phyloP scores from a whole-genome alignment of 441 rosid species.

The Gossypium schwendimanii region DNA sequence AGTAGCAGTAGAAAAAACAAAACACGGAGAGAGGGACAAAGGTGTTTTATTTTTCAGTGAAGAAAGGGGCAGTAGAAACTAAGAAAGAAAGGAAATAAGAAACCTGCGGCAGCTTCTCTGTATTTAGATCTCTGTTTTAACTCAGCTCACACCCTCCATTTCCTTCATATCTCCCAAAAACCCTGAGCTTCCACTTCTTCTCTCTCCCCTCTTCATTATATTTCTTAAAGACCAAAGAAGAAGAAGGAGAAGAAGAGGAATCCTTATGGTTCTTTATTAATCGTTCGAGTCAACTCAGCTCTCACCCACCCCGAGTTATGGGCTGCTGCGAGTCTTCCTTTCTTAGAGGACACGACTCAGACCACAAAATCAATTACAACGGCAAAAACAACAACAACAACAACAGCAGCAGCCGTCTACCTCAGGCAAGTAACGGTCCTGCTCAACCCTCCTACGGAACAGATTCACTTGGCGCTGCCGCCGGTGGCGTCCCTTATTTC shows the following conservation, averaged over 20 bases:
- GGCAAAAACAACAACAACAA: not conserved
- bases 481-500: constrained; percentile 34
- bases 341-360: constrained; percentile 18
- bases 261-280: constrained; percentile 8
- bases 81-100: constrained; percentile 11
- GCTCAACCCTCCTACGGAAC: constrained; percentile 30
- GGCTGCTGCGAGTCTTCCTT: constrained; percentile 73
- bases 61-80: not conserved
- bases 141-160: not conserved
- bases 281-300: constrained; percentile 35
- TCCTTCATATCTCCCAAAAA: not conserved
- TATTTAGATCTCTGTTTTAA: constrained; percentile 13
- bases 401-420: constrained; percentile 12
- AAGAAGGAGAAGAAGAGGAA: not conserved
- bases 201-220: not conserved
- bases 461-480: constrained; percentile 14
- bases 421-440: constrained; percentile 13
- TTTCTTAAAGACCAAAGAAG: not conserved
- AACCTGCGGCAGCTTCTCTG: constrained; percentile 19
- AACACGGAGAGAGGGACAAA: constrained; percentile 13
- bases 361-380: constrained; percentile 8
- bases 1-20: not conserved
- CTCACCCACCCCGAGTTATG: constrained; percentile 46
- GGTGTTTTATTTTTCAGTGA: constrained; percentile 24
- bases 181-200: not conserved